Percentiles rank a stretch among this genome's conserved stretches.
Evolutionary conservation across 2,329 filamentous ascomycete genomes (phyloP).

Genomic region (Catunica adiposa): DNA sequence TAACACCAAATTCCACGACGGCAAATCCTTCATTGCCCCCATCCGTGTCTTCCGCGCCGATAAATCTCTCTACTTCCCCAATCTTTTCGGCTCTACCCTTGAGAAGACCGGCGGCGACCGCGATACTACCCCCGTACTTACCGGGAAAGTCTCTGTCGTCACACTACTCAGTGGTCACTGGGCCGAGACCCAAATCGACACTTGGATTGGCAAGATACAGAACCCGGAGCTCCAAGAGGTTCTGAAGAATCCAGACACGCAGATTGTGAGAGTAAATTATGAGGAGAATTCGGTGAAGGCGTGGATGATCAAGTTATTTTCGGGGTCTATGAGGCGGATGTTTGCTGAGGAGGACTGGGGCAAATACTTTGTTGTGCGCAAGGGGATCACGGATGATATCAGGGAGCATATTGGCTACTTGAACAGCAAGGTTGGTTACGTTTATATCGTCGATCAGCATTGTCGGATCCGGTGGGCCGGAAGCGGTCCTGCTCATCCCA

Average conservation of each 20-base stretch:
- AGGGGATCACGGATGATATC: slow-evolving; percentile 42
- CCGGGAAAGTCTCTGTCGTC: slow-evolving; percentile 61
- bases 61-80: slow-evolving; percentile 80
- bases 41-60: slow-evolving; percentile 70
- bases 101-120: slow-evolving; percentile 33
- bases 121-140: slow-evolving; percentile 62
- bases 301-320: slow-evolving; percentile 40
- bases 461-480: slow-evolving; percentile 92
- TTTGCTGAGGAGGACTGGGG: slow-evolving; percentile 38
- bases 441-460: slow-evolving; percentile 73
- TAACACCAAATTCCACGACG: slow-evolving; percentile 65
- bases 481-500: slow-evolving; percentile 49
- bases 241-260: slow-evolving; percentile 38
- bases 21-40: slow-evolving; percentile 83
- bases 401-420: slow-evolving; percentile 51
- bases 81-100: slow-evolving; percentile 68
- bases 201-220: slow-evolving; percentile 46
- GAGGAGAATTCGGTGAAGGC: slow-evolving; percentile 63
- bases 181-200: slow-evolving; percentile 65
- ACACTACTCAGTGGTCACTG: slow-evolving; percentile 68
- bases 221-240: slow-evolving; percentile 56
- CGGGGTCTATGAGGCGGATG: slow-evolving; percentile 33
- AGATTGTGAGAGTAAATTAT: slow-evolving; percentile 74
- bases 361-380: slow-evolving; percentile 44
- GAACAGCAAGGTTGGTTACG: slow-evolving; percentile 86